These are phyloP conservation scores for Vitis riparia DNA, from an alignment of 164 flowering plant species.

Conservation along the genomic window DNA sequence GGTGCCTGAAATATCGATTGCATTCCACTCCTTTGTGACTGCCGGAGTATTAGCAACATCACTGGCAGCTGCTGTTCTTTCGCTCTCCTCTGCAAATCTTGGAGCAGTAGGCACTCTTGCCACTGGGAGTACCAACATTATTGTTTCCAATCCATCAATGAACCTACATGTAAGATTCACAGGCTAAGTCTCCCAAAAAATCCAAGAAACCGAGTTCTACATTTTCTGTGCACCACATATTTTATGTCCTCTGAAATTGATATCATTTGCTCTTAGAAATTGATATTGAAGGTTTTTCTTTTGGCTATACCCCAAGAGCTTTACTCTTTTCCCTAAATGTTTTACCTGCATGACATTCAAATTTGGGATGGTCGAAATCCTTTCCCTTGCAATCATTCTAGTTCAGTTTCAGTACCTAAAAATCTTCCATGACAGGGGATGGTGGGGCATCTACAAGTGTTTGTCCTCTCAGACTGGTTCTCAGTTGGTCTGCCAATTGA, in stretches of 20 bases:
- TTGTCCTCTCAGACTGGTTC: slow-evolving; percentile 56
- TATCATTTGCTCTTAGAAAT: too few relatives aligned
- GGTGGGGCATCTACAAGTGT: slow-evolving; percentile 59
- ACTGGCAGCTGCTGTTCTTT: slow-evolving; percentile 48
- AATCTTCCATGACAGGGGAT: slow-evolving; percentile 39
- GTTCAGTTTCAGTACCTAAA: background rate
- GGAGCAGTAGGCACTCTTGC: slow-evolving; percentile 37
- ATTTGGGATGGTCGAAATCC: too few relatives aligned
- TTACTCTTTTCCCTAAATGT: too few relatives aligned
- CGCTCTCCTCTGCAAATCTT: slow-evolving; percentile 54
- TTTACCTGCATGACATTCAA: too few relatives aligned
- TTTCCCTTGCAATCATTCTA: background rate
- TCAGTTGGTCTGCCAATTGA: slow-evolving; percentile 35
- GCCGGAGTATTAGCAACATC: slow-evolving; percentile 62
- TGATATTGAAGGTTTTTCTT: too few relatives aligned
- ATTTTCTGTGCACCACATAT: background rate
- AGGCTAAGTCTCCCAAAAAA: background rate
- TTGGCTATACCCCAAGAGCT: too few relatives aligned
- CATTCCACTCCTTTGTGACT: slow-evolving; percentile 53
- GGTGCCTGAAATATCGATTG: slow-evolving; percentile 46
- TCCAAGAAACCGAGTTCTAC: background rate
- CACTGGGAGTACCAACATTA: slow-evolving; percentile 21
- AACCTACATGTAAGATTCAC: slow-evolving; percentile 46
- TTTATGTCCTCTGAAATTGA: too few relatives aligned
- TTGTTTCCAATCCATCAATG: slow-evolving; percentile 42